A percentile compares a stretch with the other conserved stretches of the same genome.
Conservation (phyloP, 2,329 filamentous ascomycete genomes). For the Cladobotryum protrusum region DNA sequence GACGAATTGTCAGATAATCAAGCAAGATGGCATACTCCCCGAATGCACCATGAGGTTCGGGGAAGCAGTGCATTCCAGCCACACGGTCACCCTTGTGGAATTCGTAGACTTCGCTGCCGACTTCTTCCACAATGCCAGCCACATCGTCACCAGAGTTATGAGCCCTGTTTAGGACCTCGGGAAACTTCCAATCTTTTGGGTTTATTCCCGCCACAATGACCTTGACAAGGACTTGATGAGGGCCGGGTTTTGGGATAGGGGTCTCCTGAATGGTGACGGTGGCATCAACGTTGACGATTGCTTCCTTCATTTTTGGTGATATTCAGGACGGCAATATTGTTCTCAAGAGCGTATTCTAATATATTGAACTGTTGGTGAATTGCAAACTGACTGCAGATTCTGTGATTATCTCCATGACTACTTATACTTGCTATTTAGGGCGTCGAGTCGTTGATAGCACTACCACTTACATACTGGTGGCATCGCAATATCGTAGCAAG, state of each 20-base stretch:
- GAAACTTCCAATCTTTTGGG: conserved; percentile 21
- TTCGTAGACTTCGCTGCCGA: conserved; percentile 16
- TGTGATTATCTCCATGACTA: too few species aligned
- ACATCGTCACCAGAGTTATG: conserved; percentile 21
- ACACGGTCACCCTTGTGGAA: conserved; percentile 36
- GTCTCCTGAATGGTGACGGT: not conserved
- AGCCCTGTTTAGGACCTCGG: not conserved
- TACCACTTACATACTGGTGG: too few species aligned
- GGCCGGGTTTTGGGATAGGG: conserved; percentile 9
- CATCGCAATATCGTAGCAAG: too few species aligned
- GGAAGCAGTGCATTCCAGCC: conserved; percentile 44
- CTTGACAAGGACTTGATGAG: conserved; percentile 19
- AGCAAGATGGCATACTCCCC: conserved; percentile 54
- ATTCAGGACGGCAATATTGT: too few species aligned
- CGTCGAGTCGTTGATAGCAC: too few species aligned
- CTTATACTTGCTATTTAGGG: too few species aligned
- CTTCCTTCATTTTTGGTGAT: not conserved
- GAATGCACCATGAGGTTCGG: conserved; percentile 43
- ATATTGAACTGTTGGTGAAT: too few species aligned
- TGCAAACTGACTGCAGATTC: too few species aligned
- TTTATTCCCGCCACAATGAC: conserved; percentile 17
- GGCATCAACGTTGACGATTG: not conserved
- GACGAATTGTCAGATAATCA: conserved; percentile 49
- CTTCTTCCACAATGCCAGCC: conserved; percentile 17
- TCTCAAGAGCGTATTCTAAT: too few species aligned